Evolutionary conservation across 1,284 basidiomycete genomes (phyloP), one percentile per base, ranked within the genome.

Genomic region (Bondarzewia mesenterica): DNA sequence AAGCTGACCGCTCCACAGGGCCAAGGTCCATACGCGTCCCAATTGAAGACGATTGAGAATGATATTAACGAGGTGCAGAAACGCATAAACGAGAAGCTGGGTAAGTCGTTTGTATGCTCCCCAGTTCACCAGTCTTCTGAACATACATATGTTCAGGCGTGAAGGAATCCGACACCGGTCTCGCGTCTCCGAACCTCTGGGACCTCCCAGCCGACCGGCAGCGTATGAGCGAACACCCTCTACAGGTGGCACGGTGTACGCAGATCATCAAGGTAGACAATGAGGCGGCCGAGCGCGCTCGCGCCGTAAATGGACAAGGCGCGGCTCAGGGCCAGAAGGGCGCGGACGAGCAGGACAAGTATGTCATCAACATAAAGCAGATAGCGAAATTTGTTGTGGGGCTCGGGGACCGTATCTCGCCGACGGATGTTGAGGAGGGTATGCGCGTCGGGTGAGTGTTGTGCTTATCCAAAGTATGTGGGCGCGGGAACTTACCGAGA

Each of bases 341-440:
- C 46, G 92, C 92, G 3, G 93, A 96, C 62, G 95, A 98, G 63
- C 92, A 93, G 60, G 94, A 98, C 72, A 94, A 97, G 70, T 99
- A 99, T 67, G 92, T 99, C 58, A 99, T 99, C 70, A 97, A 97
- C 66, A 94, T 99, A 69, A 97, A 98, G 70, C 96, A 99, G 72
- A 97, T 99, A 60, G 96, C 96, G 25, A 99, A 99, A 71, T 99
- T 98, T 63, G 96, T 99, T 14, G 96, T 99, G 35, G 94, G 93
- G 7, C 74, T 99, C 12, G 94, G 94, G 20, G 96, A 99, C 57
- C 84, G 92, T 47, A 92, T 99, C 2, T 92, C 96, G 22, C 92
- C 94, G 2, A 97, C 94, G 6, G 96, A 99, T 71, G 93, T 99
- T 50, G 96, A 99, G 65, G 96, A 99, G 73, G 96, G 96, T 39